Percentiles rank a stretch among this genome's conserved stretches.
Conservation (phyloP, 305 asterid genomes). For the Solanum aculeatissimum region DNA sequence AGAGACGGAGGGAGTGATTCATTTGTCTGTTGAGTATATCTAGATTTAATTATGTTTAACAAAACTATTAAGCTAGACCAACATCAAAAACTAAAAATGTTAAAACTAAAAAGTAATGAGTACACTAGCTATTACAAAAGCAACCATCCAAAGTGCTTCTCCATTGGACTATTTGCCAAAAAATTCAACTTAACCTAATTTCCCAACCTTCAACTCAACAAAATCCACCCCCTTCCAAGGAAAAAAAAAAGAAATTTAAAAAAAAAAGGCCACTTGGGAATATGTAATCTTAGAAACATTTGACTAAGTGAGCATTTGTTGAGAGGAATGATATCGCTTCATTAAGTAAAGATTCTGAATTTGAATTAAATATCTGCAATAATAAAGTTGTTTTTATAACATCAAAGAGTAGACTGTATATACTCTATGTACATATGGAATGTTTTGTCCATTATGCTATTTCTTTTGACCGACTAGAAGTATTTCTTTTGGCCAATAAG, state of each 20-base stretch:
- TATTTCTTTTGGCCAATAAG: not conserved
- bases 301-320: not conserved
- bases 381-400: not conserved
- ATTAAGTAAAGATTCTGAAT: not conserved
- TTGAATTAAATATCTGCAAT: not conserved
- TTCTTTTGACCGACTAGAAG: not conserved
- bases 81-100: not conserved
- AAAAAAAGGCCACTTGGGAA: not conserved
- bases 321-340: not conserved
- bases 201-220: not conserved
- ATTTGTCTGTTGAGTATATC: not conserved
- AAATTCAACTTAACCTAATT: not conserved
- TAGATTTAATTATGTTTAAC: not conserved
- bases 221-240: not conserved
- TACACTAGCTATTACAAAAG: not conserved
- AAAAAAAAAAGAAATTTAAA: not conserved
- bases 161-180: not conserved
- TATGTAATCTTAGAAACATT: not conserved
- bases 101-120: not conserved
- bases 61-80: not conserved
- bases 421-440: not conserved
- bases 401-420: not conserved
- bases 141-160: not conserved
- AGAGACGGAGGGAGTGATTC: too few relatives aligned
- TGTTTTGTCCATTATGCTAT: not conserved